Evolutionary conservation across 768 basidiomycete species (phyloP), one percentile per base, ranked within the genome.

Genomic region (Mrakia gelida): DNA sequence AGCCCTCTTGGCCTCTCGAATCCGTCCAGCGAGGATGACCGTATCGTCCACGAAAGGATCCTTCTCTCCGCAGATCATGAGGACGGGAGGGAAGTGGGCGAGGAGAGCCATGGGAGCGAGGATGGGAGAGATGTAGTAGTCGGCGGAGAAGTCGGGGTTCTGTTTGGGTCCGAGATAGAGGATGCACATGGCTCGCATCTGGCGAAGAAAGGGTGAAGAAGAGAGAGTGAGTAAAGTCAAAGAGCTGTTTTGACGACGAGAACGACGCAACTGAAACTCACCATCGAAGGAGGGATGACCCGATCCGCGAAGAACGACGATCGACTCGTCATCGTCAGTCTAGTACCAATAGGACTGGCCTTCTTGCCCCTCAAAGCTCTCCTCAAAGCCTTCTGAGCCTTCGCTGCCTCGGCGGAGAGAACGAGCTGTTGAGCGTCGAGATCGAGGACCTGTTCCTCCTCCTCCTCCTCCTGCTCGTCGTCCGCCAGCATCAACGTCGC

Each of bases 171-270:
- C 96, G 78, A 99, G 92, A 85, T 97, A 97, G 80, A 96, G 86
- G 82, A 97, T 95, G 4, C 96, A 96, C 97, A 99, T 99, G 0
- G 96, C 95, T 52, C 97, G 92, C 94, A 98, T 98, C 96, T 98
- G 81, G n/a, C 63, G 76, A 52, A n/a, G 30, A 23, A 34, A 45
- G 28, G 3, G 28, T 0, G 9, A 45, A 23, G 15, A 71, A 2
- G 68, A n/a, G 38, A 23, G 41, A 26, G 7, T 28, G 23, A 34
- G 21, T 43, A 26, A 49, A 1, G 43, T n/a, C n/a, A 7, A 3
- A 61, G 41, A 1, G 30, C 38, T 15, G 30, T 1, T 9, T 38
- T 8, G 15, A 54, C 8, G 32, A 13, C 26, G 16, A 63, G 28
- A 32, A 41, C 38, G 41, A 34, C 62, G 34, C 18, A 23, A 65